Conservation (phyloP, 139 green algal species). For the Monoraphidium neglectum region DNA sequence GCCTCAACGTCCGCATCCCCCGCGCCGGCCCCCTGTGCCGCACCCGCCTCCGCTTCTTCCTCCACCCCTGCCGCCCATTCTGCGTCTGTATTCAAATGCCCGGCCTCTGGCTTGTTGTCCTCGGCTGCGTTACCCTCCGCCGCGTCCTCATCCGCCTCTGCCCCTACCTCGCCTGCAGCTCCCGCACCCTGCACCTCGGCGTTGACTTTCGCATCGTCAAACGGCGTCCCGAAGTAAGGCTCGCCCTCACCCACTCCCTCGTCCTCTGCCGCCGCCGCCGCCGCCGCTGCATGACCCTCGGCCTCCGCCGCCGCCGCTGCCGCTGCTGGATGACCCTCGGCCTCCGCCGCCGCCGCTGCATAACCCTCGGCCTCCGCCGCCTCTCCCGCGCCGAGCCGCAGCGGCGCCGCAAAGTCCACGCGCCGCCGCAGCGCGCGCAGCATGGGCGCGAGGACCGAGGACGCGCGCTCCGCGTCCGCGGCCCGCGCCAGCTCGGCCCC, state of each 20-base stretch:
- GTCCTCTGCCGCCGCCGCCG: not conserved
- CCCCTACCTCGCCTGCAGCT: too few species aligned
- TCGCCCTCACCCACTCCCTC: not conserved
- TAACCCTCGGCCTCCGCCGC: not conserved
- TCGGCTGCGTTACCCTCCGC: not conserved
- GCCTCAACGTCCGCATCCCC: too few species aligned
- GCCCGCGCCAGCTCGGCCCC: not conserved
- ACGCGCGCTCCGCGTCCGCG: not conserved
- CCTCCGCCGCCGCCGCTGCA: not conserved
- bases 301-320: not conserved
- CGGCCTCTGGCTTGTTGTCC: too few species aligned
- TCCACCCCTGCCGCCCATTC: too few species aligned
- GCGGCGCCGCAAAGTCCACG: slow-evolving; percentile 27
- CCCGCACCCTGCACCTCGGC: too few species aligned
- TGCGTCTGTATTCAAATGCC: too few species aligned
- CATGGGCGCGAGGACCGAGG: not conserved
- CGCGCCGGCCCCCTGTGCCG: too few species aligned
- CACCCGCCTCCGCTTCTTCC: too few species aligned
- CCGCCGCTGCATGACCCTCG: not conserved
- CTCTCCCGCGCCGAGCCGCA: not conserved
- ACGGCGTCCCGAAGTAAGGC: too few species aligned
- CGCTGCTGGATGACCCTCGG: not conserved
- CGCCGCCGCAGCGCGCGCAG: slow-evolving; percentile 19
- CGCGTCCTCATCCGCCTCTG: too few species aligned
- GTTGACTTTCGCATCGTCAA: too few species aligned